These are phyloP conservation scores for Cyclotella atomus DNA, from an alignment of 108 stramenopile genomes.

Conservation along the genomic window DNA sequence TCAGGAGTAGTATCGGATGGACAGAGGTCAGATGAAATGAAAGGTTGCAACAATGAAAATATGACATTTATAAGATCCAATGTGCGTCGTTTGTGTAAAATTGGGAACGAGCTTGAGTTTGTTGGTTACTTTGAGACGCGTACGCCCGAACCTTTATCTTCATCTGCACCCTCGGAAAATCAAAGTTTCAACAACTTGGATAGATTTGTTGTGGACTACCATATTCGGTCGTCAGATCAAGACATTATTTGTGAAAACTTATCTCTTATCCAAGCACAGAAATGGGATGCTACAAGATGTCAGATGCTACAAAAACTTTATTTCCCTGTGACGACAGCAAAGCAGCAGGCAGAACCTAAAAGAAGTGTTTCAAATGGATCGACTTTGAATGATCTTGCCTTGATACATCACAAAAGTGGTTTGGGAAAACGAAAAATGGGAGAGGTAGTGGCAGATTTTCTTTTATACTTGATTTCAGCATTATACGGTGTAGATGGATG, in stretches of 20 bases:
- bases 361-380: conserved; percentile 5
- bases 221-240: conserved; percentile 4
- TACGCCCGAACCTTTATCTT: not conserved
- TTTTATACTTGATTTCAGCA: conserved; percentile 49
- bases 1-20: not conserved
- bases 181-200: conserved; percentile 1
- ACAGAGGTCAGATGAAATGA: not conserved
- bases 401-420: conserved; percentile 32
- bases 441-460: conserved; percentile 63
- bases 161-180: conserved; percentile 9
- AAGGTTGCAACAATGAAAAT: not conserved
- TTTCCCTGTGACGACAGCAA: conserved; percentile 16
- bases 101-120: conserved; percentile 65
- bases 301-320: conserved; percentile 53
- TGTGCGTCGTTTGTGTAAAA: conserved; percentile 62
- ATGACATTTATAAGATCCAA: conserved; percentile 57
- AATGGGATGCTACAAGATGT: conserved; percentile 62
- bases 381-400: not conserved
- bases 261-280: conserved; percentile 16
- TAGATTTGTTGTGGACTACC: conserved; percentile 11
- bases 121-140: conserved; percentile 21
- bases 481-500: conserved; percentile 28
- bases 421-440: conserved; percentile 67
- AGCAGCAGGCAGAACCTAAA: conserved; percentile 10
- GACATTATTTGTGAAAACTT: not conserved